A percentile compares a stretch with the other conserved stretches of the same genome.
Evolutionary conservation across 306 rosid species (phyloP).

Genomic region (Purshia tridentata): DNA sequence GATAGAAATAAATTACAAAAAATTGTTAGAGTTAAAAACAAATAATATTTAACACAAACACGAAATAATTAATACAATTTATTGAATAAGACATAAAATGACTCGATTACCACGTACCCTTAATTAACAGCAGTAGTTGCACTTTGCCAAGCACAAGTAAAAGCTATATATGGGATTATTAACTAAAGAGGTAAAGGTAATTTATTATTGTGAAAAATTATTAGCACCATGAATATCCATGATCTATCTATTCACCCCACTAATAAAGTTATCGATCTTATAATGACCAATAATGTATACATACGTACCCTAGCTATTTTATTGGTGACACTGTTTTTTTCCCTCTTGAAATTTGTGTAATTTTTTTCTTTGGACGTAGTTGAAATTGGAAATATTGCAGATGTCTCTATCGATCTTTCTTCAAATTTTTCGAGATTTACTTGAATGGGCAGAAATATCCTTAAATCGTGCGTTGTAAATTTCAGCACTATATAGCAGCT

Average conservation of each 20-base stretch:
- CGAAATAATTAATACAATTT: not conserved
- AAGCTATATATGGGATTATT: not conserved
- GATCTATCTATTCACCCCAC: constrained; percentile 23
- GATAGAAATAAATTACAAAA: no score
- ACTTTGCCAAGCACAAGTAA: constrained; percentile 8
- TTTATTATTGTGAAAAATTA: constrained; percentile 24
- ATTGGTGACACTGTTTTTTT: constrained; percentile 5
- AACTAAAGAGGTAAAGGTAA: not conserved
- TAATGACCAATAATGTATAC: constrained; percentile 17
- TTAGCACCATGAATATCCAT: constrained; percentile 13
- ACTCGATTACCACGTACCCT: not conserved
- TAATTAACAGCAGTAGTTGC: not conserved
- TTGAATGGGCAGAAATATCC: constrained; percentile 40
- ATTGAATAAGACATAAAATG: not conserved
- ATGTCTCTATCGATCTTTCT: not conserved
- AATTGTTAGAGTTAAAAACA: not conserved
- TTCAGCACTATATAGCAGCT: constrained; percentile 45
- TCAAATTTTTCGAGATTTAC: constrained; percentile 36
- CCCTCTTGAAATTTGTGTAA: not conserved
- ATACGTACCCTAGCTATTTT: not conserved
- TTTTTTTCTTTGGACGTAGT: not conserved
- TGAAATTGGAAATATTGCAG: not conserved
- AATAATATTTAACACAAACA: not conserved
- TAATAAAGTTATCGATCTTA: constrained; percentile 16
- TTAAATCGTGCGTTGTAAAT: constrained; percentile 36